Percentiles rank a stretch among this genome's conserved stretches.
These are phyloP conservation scores for Aspergillus piperis DNA, from an alignment of 2,329 filamentous ascomycete species.

Conservation along the genomic window DNA sequence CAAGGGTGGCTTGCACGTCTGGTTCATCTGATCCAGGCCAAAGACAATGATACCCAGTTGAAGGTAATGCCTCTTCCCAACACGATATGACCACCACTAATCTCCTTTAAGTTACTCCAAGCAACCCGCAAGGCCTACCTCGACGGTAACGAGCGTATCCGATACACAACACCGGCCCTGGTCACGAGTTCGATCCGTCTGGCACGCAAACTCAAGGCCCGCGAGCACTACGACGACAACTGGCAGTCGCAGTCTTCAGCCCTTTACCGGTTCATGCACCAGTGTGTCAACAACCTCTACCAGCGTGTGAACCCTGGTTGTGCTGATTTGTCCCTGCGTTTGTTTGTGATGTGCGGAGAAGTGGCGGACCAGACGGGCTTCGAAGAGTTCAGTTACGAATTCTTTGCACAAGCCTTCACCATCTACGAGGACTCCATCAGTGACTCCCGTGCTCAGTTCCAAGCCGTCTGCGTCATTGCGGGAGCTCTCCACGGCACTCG, in stretches of 20 bases:
- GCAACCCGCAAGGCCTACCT: conserved; percentile 81
- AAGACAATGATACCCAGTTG: conserved; percentile 91
- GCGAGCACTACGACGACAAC: conserved; percentile 82
- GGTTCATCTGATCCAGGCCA: conserved; percentile 79
- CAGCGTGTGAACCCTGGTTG: conserved; percentile 78
- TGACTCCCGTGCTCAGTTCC: conserved; percentile 95
- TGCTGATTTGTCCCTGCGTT: conserved; percentile 81
- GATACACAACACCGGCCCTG: conserved; percentile 90
- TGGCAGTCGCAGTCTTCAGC: conserved; percentile 74
- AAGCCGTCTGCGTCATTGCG: conserved; percentile 93
- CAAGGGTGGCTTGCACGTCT: conserved; percentile 95
- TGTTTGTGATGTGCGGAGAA: conserved; percentile 91
- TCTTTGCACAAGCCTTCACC: conserved; percentile 96
- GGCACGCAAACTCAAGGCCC: conserved; percentile 81
- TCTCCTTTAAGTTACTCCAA: conserved; percentile 67
- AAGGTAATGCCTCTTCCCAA: conserved; percentile 52
- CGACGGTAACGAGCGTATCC: conserved; percentile 92
- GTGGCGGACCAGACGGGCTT: conserved; percentile 88
- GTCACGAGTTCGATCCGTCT: conserved; percentile 89
- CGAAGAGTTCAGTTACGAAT: conserved; percentile 96
- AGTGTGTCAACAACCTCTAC: conserved; percentile 81
- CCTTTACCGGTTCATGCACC: conserved; percentile 94
- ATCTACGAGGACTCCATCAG: conserved; percentile 96
- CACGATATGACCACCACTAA: conserved; percentile 16
- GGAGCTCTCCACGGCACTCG: conserved; percentile 84